Evolutionary conservation across 2,329 filamentous ascomycete genomes (phyloP).

Genomic region (Tolypocladium ophioglossoides): DNA sequence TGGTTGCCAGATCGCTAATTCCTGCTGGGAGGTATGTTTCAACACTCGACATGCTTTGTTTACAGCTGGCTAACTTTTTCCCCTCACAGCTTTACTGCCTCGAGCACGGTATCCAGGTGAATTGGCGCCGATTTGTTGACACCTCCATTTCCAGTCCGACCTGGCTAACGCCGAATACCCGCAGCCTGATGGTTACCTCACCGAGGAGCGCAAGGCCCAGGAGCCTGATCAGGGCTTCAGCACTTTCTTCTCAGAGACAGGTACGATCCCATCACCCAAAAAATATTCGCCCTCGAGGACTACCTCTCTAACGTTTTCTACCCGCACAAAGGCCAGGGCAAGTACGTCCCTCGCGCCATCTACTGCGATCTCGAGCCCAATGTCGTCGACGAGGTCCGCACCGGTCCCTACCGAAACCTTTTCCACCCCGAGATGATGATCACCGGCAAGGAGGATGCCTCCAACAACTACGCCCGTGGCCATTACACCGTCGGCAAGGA

Average conservation of each 20-base stretch:
- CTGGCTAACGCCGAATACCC: slow-evolving; percentile 3
- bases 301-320: not conserved
- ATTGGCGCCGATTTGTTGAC: slow-evolving; percentile 18
- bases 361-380: slow-evolving; percentile 99
- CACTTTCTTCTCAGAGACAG: slow-evolving; percentile 99
- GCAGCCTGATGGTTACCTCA: slow-evolving; percentile 96
- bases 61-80: slow-evolving; percentile 12
- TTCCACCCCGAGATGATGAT: slow-evolving; percentile 99
- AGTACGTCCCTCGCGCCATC: slow-evolving; percentile 97
- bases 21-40: slow-evolving; percentile 95
- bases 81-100: slow-evolving; percentile 89
- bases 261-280: slow-evolving; percentile 40
- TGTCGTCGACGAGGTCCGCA: slow-evolving; percentile 98
- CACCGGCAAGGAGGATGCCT: slow-evolving; percentile 99
- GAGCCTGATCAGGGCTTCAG: slow-evolving; percentile 97
- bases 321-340: slow-evolving; percentile 68
- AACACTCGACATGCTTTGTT: not conserved
- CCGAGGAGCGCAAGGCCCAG: slow-evolving; percentile 89
- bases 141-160: slow-evolving; percentile 1
- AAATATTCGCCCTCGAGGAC: not conserved
- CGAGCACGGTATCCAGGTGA: slow-evolving; percentile 97
- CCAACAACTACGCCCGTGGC: slow-evolving; percentile 99
- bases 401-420: slow-evolving; percentile 86
- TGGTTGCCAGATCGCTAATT: slow-evolving; percentile 99
- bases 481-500: slow-evolving; percentile 99